phyloP scores from a whole-genome alignment of 306 rosid genomes.

The Pterocarpus santalinus region DNA sequence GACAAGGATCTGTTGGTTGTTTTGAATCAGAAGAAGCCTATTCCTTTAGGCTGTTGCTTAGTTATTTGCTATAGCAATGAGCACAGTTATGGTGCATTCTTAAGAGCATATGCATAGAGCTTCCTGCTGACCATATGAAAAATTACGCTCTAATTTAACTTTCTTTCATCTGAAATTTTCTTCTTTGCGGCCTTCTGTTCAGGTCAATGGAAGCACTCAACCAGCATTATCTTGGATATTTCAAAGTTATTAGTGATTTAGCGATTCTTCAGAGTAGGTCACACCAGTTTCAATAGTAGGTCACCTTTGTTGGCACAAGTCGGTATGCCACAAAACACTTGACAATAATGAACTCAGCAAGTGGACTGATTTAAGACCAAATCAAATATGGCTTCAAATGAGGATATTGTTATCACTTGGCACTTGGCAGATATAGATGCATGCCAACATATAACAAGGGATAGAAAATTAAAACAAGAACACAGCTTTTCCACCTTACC shows the following conservation, averaged over 20 bases:
- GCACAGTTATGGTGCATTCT: conserved; percentile 12
- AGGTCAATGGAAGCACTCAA: conserved; percentile 13
- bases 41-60: background rate
- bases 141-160: background rate
- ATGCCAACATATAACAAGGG: background rate
- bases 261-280: conserved; percentile 4
- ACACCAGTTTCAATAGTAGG: conserved; percentile 19
- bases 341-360: background rate
- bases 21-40: conserved; percentile 7
- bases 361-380: background rate
- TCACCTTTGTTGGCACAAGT: background rate
- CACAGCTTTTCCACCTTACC: conserved; percentile 55
- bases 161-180: background rate
- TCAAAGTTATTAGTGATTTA: background rate
- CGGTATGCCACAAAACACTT: conserved; percentile 4
- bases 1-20: conserved; percentile 8
- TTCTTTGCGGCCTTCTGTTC: conserved; percentile 14
- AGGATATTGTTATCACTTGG: no score
- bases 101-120: background rate
- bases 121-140: background rate
- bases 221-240: background rate
- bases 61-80: background rate
- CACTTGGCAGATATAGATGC: background rate
- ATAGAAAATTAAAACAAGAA: conserved; percentile 36
- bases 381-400: conserved; percentile 1